Evolutionary conservation across 208 protist genomes (phyloP).

Genomic region (Strigomonas culicis): DNA sequence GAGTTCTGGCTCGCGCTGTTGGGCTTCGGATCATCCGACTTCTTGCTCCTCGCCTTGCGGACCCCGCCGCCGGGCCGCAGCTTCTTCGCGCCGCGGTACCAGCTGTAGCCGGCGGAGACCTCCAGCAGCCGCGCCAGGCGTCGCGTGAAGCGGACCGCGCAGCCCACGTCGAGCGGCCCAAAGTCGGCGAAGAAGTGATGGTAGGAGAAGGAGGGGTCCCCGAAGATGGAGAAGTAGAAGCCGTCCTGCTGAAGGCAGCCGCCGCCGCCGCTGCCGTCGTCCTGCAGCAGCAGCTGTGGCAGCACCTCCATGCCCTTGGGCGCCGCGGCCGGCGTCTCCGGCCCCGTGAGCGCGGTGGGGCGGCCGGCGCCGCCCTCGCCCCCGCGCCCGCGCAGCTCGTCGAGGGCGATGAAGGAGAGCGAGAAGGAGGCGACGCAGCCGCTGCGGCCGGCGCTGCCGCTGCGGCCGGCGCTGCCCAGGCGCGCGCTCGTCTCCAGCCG

Average conservation of each 20-base stretch:
- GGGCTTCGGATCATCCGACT: background rate
- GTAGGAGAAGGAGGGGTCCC: constrained; percentile 65
- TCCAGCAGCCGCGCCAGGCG: constrained; percentile 39
- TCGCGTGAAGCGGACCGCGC: constrained; percentile 63
- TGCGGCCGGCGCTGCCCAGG: background rate
- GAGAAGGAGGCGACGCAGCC: background rate
- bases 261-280: constrained; percentile 11
- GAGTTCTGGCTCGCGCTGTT: background rate
- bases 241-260: constrained; percentile 10
- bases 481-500: background rate
- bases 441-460: background rate
- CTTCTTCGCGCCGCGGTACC: constrained; percentile 6
- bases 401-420: background rate
- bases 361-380: too few relatives aligned
- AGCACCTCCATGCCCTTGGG: constrained; percentile 4
- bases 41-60: too few relatives aligned
- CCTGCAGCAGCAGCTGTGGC: constrained; percentile 6
- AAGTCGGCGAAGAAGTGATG: constrained; percentile 92
- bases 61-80: background rate
- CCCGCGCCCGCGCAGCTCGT: background rate
- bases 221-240: constrained; percentile 15
- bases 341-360: background rate
- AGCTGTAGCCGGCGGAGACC: constrained; percentile 20
- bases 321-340: background rate
- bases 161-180: constrained; percentile 87